These are phyloP conservation scores for Camellia japonica DNA, from an alignment of 148 eudicot genomes.

Conservation along the genomic window DNA sequence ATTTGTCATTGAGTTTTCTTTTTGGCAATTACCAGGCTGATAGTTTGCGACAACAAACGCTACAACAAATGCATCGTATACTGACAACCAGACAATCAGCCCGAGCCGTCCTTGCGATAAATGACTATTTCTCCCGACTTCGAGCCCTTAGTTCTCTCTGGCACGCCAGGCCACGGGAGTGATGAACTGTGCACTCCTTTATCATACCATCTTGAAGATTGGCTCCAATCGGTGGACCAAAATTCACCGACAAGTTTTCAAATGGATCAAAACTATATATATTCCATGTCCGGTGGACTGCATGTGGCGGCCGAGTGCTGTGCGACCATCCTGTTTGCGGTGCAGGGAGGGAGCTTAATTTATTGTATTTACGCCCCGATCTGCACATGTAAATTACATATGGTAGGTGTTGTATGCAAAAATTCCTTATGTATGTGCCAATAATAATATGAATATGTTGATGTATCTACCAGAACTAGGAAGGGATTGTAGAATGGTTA, in stretches of 20 bases:
- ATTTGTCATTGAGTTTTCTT: background rate
- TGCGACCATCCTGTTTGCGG: background rate
- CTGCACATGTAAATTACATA: conserved; percentile 15
- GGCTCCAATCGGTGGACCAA: background rate
- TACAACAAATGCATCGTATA: conserved; percentile 86
- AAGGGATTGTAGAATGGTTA: background rate
- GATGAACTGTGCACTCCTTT: conserved; percentile 1
- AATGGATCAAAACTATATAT: conserved; percentile 5
- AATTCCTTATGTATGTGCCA: conserved; percentile 2
- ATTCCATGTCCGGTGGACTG: background rate
- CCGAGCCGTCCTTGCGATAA: conserved; percentile 77
- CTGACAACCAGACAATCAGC: conserved; percentile 91
- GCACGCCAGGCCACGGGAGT: conserved; percentile 89
- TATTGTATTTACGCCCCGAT: background rate
- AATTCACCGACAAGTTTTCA: background rate
- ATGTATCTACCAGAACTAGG: conserved; percentile 5
- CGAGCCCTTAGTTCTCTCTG: conserved; percentile 93
- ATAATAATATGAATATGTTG: conserved; percentile 12
- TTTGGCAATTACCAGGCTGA: conserved; percentile 58
- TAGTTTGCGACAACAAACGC: conserved; percentile 76
- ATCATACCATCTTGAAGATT: background rate
- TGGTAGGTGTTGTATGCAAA: conserved; percentile 3
- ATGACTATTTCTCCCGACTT: conserved; percentile 83
- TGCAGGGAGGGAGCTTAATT: background rate
- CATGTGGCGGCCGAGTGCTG: background rate